Evolutionary conservation across 306 rosid genomes (phyloP), one percentile per base, ranked within the genome.

Genomic region (Vigna hirtella): DNA sequence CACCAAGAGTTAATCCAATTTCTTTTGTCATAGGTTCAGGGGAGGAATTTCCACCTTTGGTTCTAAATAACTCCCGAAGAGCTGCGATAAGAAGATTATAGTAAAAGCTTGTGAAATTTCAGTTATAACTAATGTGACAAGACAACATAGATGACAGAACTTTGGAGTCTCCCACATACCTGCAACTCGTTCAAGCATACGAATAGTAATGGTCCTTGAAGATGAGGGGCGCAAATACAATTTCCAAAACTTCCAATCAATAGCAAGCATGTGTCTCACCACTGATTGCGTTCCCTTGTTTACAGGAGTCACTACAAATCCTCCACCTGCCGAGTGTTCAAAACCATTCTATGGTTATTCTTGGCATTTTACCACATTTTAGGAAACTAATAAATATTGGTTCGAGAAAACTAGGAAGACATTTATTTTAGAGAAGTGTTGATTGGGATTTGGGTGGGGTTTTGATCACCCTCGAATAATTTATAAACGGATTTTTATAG

Each of bases 171-270:
- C 7, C 7, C 67, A 66, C 30, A 48, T 83, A 89, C 98, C 97
- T 3, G 98, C 96, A 38, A 90, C 57, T 79, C 89, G 86, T 84
- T 90, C 98, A 66, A 94, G 91, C 98, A 94, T 94, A 5, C 88
- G 83, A 48, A 91, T 78, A 43, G 97, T 94, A 67, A 88, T 85
- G 79, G 93, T 55, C 71, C 91, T 86, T 62, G 91, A 83, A 53
- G 91, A 84, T 15, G 98, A 71, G 15, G 93, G 96, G 2, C 87
- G 91, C 61, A 85, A 57, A 82, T 84, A 84, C 48, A 89, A 74
- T 77, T 90, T 94, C 98, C 98, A 94, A 62, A 73, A 90, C 79
- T 89, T 94, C 98, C 98, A 94, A 82, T 94, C 96, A 72, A 94
- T 66, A 26, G 98, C 86, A 89, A 94, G 97, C 96, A 91, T 94